These are phyloP conservation scores for Globisporangium parvum DNA, from an alignment of 352 stramenopile species.

Conservation along the genomic window DNA sequence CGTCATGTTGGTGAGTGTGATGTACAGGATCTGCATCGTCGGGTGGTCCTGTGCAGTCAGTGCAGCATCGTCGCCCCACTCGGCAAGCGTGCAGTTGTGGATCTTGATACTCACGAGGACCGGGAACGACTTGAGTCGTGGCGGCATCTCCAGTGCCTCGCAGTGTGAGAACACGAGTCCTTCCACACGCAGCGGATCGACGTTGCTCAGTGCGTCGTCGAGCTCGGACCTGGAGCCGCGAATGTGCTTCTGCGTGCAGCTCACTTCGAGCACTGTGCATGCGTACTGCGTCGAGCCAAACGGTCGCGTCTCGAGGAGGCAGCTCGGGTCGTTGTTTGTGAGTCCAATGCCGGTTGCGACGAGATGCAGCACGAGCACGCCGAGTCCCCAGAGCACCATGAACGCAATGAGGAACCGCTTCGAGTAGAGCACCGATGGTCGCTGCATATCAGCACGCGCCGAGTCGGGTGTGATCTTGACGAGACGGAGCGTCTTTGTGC, in stretches of 20 bases:
- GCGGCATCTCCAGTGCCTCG: constrained; percentile 7
- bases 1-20: constrained; percentile 3
- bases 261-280: constrained; percentile 15
- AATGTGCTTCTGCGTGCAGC: constrained; percentile 8
- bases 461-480: too few species aligned
- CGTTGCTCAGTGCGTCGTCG: not conserved
- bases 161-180: constrained; percentile 15
- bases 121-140: constrained; percentile 3
- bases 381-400: constrained; percentile 8
- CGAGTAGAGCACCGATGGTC: too few species aligned
- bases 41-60: constrained; percentile 1
- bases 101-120: constrained; percentile 16
- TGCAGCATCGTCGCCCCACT: constrained; percentile 9
- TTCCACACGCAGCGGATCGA: not conserved
- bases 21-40: not conserved
- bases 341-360: not conserved
- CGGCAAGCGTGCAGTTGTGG: constrained; percentile 16
- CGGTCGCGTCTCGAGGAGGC: constrained; percentile 17
- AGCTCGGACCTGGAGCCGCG: not conserved
- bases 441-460: not conserved
- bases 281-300: constrained; percentile 7
- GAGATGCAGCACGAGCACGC: constrained; percentile 9
- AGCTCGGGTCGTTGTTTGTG: too few species aligned
- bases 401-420: constrained; percentile 6
- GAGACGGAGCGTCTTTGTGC: not conserved